Base-by-base conservation (phyloP, 1,139 yeast genomes). In the Hyphopichia buzzinii region DNA sequence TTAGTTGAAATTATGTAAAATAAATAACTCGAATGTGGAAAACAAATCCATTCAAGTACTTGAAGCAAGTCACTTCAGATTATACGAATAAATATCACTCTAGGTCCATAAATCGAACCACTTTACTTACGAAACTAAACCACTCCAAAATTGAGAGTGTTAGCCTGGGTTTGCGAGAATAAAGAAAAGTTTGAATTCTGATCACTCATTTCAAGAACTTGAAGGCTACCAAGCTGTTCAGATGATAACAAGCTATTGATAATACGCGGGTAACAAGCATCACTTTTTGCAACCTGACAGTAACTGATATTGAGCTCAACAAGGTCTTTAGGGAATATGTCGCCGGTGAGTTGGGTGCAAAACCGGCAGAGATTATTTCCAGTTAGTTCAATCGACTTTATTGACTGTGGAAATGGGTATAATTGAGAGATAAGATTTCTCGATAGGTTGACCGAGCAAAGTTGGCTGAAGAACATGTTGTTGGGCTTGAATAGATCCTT, bases 401-500 rank as follows among this genome's bases (percentile, higher is more conserved):
- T 35, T 30, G 54, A 33, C 2, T 35, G 25, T 2, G 34, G 61
- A 54, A 31, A 56, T 47, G 34, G 4, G 39, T 23, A 16, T 48
- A 41, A 4, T 34, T 36, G 15, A 6, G 53, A 39, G 11, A 61
- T 39, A 22, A 57, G 34, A 34, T 61, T 61, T 35, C 57, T 43
- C 2, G 63, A 51, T 15, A 60, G 41, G 33, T 61, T 49, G 8
- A 61, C 34, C 2, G 40, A 33, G 24, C 33, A 24, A 12, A 62
- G 36, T 7, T 38, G 37, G 4, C 30, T 31, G 33, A 55, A 55
- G 15, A 28, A 14, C 1, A 7, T 4, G 24, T 30, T 30, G n/a
- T 24, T 22, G 4, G 21, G 13, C 16, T 22, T 21, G 16, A 27
- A 33, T 12, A 33, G 22, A 22, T 33, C 28, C 11, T 14, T n/a